Evolutionary conservation across 73 alveolate species (phyloP), one percentile per base, ranked within the genome.

Genomic region (Urostyla sp.): DNA sequence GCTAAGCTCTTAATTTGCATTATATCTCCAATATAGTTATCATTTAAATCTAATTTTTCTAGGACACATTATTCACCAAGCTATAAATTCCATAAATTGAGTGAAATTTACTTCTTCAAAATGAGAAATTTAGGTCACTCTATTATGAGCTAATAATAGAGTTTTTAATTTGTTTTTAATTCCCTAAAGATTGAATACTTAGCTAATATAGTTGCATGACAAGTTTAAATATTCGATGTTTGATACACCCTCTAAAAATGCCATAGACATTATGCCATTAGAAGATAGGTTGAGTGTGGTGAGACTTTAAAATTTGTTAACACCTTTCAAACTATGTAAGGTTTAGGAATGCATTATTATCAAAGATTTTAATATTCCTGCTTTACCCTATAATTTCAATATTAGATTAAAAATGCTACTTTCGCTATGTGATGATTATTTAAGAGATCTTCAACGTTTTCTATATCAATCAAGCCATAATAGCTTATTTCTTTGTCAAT

Each of bases 191-290:
- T 49, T 69, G 27, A 69, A 48, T 4, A 69, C 37, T 31, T 69
- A 23, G 16, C 72, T 69, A 2, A 69, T 48, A 31, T 69, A 46
- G 23, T 69, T 69, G 54, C 83, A 69, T 8, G 83, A 69, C n/a
- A 69, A 37, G 53, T 69, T 69, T 8, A 69, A 45, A 4, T 7
- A 24, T 54, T 69, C 83, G 40, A 69, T 59, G 4, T n/a, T 36
- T 6, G 51, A n/a, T 16, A 48, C 20, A 6, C 11, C 5, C 11
- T 69, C 83, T n/a, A 69, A 48, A 45, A 69, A 49, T 20, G 30
- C 38, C 83, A 69, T 27, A 20, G 83, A 69, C 83, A 69, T 69
- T 15, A 69, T 26, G 6, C 83, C 69, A 30, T 69, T 69, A 5
- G 83, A 69, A 7, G 72, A 48, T 6, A 69, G 60, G 54, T 69